These are phyloP conservation scores for Trichophyton rubrum DNA, from an alignment of 2,329 filamentous ascomycete species.

Conservation along the genomic window DNA sequence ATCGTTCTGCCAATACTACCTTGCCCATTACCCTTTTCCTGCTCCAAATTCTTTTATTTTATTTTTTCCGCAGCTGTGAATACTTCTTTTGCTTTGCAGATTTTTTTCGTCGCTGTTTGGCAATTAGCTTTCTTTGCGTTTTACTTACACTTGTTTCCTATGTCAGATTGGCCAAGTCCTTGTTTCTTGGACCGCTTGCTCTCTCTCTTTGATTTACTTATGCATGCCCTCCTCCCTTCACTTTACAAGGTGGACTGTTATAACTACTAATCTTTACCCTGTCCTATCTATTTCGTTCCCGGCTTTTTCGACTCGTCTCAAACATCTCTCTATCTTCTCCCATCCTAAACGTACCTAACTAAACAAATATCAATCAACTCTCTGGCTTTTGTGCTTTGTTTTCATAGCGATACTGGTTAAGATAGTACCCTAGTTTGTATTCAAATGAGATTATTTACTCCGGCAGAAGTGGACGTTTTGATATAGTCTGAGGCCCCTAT, in stretches of 20 bases:
- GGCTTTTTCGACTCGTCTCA: background rate
- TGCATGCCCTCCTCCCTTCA: background rate
- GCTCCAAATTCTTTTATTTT: background rate
- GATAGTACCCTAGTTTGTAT: background rate
- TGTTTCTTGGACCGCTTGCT: background rate
- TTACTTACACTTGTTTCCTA: background rate
- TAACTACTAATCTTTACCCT: slow-evolving; percentile 2
- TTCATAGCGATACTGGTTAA: background rate
- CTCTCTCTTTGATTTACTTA: background rate
- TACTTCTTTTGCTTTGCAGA: background rate
- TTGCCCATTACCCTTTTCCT: background rate
- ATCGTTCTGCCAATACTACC: background rate
- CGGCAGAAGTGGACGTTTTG: background rate
- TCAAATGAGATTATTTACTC: background rate
- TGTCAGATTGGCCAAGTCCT: background rate
- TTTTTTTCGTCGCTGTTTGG: background rate
- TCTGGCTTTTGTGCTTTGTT: background rate
- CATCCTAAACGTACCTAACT: background rate
- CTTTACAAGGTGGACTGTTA: background rate
- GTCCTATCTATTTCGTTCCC: background rate
- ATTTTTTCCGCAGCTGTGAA: background rate
- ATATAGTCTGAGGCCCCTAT: background rate
- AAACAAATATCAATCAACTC: background rate
- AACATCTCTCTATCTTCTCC: background rate
- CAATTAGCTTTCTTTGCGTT: background rate